phyloP scores from a whole-genome alignment of 2,329 filamentous ascomycete genomes.

The Nemania sp. region DNA sequence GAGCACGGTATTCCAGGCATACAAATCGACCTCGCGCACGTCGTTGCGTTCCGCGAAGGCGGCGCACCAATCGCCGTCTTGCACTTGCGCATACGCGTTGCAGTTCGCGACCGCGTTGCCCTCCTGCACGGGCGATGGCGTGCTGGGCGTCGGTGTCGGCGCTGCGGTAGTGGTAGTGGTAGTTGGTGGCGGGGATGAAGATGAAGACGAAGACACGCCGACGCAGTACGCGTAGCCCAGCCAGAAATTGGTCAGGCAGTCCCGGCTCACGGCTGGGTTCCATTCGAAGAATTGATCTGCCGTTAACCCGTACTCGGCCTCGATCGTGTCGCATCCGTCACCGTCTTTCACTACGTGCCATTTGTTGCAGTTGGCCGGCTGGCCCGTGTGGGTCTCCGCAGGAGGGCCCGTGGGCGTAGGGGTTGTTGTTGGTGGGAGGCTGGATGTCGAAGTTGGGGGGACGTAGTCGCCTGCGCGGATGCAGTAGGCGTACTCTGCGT shows the following conservation, averaged over 20 bases:
- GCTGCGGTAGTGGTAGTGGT: not conserved
- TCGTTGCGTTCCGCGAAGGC: not conserved
- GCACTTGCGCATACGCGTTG: slow-evolving; percentile 1
- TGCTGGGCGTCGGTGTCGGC: not conserved
- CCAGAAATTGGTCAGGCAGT: not conserved
- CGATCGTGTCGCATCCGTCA: not conserved
- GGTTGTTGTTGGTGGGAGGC: not conserved
- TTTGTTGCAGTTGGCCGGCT: not conserved
- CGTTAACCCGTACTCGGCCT: not conserved
- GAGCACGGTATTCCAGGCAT: slow-evolving; percentile 15
- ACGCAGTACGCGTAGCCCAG: not conserved
- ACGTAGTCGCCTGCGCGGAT: not conserved
- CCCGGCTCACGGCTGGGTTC: not conserved
- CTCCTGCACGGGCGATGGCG: no score
- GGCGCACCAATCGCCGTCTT: not conserved
- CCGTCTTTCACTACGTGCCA: not conserved
- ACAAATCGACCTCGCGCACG: not conserved
- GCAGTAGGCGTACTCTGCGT: not conserved
- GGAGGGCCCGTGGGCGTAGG: not conserved
- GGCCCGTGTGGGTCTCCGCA: not conserved
- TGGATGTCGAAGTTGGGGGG: not conserved
- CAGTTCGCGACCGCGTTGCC: slow-evolving; percentile 10
- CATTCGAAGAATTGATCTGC: not conserved
- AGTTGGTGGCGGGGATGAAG: no score
- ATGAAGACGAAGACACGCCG: no score